A percentile compares a stretch with the other conserved stretches of the same genome.
phyloP scores from a whole-genome alignment of 805 yeast species.

The Cyberlindnera suaveolens region DNA sequence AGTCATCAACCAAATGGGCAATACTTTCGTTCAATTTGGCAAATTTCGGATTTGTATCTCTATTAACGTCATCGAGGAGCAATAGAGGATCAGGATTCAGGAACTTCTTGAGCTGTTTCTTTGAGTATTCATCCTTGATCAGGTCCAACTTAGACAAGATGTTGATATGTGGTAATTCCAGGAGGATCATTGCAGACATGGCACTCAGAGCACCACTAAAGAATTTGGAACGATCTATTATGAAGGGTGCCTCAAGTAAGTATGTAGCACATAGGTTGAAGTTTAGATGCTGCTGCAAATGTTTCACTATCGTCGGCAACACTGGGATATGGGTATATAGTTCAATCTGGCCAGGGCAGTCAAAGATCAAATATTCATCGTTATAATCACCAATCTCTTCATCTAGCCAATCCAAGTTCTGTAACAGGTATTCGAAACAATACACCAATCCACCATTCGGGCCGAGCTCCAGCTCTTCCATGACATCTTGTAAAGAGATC shows the following conservation, averaged over 20 bases:
- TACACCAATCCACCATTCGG: constrained; percentile 93
- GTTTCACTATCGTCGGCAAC: constrained; percentile 82
- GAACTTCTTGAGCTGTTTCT: constrained; percentile 72
- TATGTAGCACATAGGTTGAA: constrained; percentile 92
- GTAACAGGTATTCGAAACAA: constrained; percentile 85
- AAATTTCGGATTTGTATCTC: constrained; percentile 54
- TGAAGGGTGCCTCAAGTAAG: constrained; percentile 88
- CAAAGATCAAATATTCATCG: constrained; percentile 90
- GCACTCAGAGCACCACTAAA: constrained; percentile 95
- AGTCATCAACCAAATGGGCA: constrained; percentile 90
- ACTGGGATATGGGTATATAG: constrained; percentile 92
- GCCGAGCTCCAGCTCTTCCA: constrained; percentile 90
- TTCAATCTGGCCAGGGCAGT: constrained; percentile 97
- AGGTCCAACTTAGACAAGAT: constrained; percentile 83
- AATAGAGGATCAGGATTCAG: constrained; percentile 89
- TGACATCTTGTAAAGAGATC: constrained; percentile 86
- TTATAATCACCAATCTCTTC: constrained; percentile 94
- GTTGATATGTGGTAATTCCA: constrained; percentile 93
- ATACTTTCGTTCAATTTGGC: constrained; percentile 70
- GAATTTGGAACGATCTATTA: constrained; percentile 84
- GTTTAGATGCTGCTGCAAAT: constrained; percentile 69
- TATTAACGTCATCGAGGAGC: constrained; percentile 44
- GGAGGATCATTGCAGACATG: constrained; percentile 95
- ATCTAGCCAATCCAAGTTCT: constrained; percentile 94
- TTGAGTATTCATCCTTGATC: constrained; percentile 70